phyloP scores from a whole-genome alignment of 2,329 filamentous ascomycete genomes.

The Clarireedia paspali region DNA sequence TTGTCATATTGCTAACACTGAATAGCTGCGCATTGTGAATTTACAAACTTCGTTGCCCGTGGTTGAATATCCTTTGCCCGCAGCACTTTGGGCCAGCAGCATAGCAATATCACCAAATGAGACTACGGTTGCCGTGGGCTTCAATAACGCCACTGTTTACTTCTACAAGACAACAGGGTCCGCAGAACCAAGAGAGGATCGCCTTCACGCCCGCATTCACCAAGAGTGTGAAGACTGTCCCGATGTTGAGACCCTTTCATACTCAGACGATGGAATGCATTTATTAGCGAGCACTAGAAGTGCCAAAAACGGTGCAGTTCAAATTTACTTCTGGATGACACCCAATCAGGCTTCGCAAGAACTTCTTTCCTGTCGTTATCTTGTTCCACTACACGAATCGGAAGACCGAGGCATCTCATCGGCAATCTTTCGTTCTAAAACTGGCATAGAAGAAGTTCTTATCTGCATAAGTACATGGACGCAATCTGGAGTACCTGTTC shows the following conservation, averaged over 20 bases:
- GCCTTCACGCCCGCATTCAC: slow-evolving; percentile 31
- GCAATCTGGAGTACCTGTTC: slow-evolving; percentile 34
- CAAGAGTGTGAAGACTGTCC: slow-evolving; percentile 31
- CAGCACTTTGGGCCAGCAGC: slow-evolving; percentile 33
- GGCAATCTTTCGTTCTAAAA: slow-evolving; percentile 30
- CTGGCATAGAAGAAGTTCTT: slow-evolving; percentile 30
- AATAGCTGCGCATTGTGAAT: slow-evolving; percentile 34
- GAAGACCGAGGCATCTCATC: slow-evolving; percentile 35
- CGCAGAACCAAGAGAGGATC: slow-evolving; percentile 32
- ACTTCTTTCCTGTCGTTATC: slow-evolving; percentile 31
- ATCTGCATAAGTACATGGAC: slow-evolving; percentile 37
- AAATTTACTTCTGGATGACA: slow-evolving; percentile 33
- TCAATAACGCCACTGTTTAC: slow-evolving; percentile 34
- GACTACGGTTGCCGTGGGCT: slow-evolving; percentile 35
- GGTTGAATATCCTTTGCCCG: slow-evolving; percentile 34
- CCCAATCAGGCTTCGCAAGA: slow-evolving; percentile 33
- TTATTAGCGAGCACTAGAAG: slow-evolving; percentile 33
- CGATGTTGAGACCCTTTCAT: slow-evolving; percentile 34
- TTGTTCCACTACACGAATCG: slow-evolving; percentile 34
- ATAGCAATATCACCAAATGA: slow-evolving; percentile 34
- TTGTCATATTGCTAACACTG: background rate
- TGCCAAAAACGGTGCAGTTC: slow-evolving; percentile 31
- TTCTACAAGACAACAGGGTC: slow-evolving; percentile 32
- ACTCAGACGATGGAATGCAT: slow-evolving; percentile 34
- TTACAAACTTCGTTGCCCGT: slow-evolving; percentile 28